Conservation (phyloP, 345 rosid species). For the Eutrema japonicum region DNA sequence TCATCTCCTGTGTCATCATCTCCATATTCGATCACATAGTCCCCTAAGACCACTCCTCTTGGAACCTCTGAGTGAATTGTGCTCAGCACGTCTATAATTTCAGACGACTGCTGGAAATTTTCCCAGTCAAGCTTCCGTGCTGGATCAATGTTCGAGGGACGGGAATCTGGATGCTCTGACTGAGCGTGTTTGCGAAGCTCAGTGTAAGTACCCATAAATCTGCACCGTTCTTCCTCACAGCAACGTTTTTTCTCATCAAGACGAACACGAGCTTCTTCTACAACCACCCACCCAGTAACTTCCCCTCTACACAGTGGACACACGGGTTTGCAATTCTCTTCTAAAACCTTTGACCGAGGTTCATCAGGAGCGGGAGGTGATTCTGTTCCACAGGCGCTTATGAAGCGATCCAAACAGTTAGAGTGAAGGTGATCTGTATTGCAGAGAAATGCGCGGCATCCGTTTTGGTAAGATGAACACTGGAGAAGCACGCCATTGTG, state of each 20-base stretch:
- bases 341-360: conserved; percentile 45
- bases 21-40: conserved; percentile 95
- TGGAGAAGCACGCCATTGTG: conserved; percentile 88
- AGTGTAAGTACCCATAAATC: conserved; percentile 63
- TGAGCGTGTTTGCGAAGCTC: conserved; percentile 78
- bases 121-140: conserved; percentile 95
- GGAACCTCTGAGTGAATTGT: conserved; percentile 98
- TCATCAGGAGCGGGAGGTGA: conserved; percentile 55
- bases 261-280: conserved; percentile 71
- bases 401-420: conserved; percentile 88
- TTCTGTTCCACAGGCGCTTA: conserved; percentile 67
- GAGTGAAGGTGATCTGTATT: conserved; percentile 89
- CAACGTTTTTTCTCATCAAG: conserved; percentile 76
- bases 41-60: conserved; percentile 92
- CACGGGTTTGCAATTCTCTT: conserved; percentile 58
- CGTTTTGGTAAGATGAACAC: conserved; percentile 79
- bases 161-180: conserved; percentile 81
- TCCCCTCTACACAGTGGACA: conserved; percentile 97
- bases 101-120: conserved; percentile 96
- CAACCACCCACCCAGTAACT: conserved; percentile 82
- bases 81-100: conserved; percentile 91
- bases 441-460: conserved; percentile 87
- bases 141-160: conserved; percentile 89
- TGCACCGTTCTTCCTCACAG: conserved; percentile 76
- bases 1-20: conserved; percentile 90